Evolutionary conservation across 2,329 filamentous ascomycete genomes (phyloP).

Genomic region (Neonectria punicea): DNA sequence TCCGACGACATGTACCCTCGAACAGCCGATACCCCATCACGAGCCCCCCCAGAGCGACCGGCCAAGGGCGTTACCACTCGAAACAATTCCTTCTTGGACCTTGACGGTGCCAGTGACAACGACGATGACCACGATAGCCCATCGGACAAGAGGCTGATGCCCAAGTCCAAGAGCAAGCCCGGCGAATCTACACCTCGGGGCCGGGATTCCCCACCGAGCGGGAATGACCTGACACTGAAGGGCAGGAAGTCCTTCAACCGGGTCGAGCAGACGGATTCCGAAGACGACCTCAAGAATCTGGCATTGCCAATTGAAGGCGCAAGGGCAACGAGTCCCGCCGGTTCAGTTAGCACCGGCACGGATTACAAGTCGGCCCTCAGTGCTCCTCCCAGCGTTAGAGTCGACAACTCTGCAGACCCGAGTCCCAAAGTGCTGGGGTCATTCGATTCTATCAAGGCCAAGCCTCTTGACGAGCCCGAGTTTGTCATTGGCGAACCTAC

Average conservation of each 20-base stretch:
- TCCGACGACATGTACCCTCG: conserved; percentile 45
- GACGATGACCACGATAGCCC: conserved; percentile 49
- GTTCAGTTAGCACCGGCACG: conserved; percentile 51
- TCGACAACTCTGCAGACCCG: conserved; percentile 53
- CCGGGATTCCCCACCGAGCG: conserved; percentile 24
- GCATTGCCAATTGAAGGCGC: conserved; percentile 56
- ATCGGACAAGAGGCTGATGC: conserved; percentile 24
- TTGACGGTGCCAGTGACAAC: conserved; percentile 60
- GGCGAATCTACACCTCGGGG: background rate
- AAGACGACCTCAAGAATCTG: conserved; percentile 52
- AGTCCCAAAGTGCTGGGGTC: conserved; percentile 50
- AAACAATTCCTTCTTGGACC: conserved; percentile 62
- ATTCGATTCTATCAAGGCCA: conserved; percentile 48
- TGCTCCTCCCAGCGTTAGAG: conserved; percentile 55
- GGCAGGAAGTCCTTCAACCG: conserved; percentile 40
- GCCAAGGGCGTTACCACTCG: conserved; percentile 46
- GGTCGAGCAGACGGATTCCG: conserved; percentile 44
- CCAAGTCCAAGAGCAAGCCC: conserved; percentile 23
- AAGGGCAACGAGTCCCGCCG: conserved; percentile 47
- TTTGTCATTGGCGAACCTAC: conserved; percentile 68
- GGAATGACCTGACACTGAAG: conserved; percentile 44
- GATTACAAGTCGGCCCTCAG: conserved; percentile 57
- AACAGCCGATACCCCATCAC: conserved; percentile 49
- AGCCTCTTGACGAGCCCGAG: conserved; percentile 67
- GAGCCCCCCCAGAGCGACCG: conserved; percentile 47